phyloP scores from a whole-genome alignment of 2,329 filamentous ascomycete species.

The Ambrosiella cleistominuta region DNA sequence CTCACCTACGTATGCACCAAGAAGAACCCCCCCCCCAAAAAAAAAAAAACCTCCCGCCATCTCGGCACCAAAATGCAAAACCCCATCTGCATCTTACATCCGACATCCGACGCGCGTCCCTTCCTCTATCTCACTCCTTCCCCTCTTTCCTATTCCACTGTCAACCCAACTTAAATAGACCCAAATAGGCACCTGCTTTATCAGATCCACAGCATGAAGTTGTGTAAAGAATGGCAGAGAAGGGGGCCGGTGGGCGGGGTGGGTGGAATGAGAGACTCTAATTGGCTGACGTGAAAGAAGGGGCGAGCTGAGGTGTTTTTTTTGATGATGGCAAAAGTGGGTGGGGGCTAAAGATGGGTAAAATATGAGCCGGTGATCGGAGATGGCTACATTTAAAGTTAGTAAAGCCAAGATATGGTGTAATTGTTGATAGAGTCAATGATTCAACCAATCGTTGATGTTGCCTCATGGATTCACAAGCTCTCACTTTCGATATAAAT shows the following conservation, averaged over 20 bases:
- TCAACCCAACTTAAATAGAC: too few species aligned
- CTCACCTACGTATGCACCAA: too few species aligned
- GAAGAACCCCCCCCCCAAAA: too few species aligned
- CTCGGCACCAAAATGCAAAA: not conserved
- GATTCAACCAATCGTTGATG: not conserved
- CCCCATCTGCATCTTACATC: not conserved
- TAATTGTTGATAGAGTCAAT: not conserved
- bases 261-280: not conserved
- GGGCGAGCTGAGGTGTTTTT: not conserved
- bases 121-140: not conserved
- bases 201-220: not conserved
- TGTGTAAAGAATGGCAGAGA: not conserved
- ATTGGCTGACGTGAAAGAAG: not conserved
- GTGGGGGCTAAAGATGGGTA: not conserved
- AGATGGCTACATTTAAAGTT: not conserved
- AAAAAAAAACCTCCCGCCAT: too few species aligned
- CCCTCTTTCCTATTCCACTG: not conserved
- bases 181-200: not conserved
- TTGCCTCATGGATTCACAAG: not conserved
- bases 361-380: not conserved
- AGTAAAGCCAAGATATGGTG: too few species aligned
- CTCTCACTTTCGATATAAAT: not conserved
- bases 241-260: not conserved
- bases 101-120: not conserved
- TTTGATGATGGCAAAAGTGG: too few species aligned